phyloP scores from a whole-genome alignment of 192 early-diverging fungal genomes.

The Funneliformis mosseae region DNA sequence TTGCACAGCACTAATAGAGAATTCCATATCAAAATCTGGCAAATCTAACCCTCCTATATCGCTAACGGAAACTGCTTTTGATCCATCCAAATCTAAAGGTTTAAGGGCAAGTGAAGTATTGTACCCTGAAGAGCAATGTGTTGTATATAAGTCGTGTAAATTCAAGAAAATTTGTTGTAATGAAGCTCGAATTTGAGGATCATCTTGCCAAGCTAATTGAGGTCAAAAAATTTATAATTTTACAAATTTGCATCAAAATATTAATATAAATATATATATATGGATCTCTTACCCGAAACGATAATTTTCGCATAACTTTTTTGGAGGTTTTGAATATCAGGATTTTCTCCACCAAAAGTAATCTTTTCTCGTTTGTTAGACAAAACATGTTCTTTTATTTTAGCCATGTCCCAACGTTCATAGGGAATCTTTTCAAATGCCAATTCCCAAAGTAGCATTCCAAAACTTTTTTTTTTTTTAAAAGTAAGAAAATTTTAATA shows the following conservation, averaged over 20 bases:
- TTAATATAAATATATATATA: neutral
- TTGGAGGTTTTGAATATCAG: neutral
- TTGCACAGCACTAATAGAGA: neutral
- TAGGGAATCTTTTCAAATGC: slow-evolving; percentile 13
- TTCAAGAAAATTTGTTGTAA: neutral
- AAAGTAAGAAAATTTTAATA: neutral
- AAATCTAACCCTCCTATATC: neutral
- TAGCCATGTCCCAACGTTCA: neutral
- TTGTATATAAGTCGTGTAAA: neutral
- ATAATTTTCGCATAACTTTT: neutral
- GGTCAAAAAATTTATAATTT: neutral
- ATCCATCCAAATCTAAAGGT: neutral
- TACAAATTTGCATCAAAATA: neutral
- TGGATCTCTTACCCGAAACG: neutral
- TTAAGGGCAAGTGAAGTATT: neutral
- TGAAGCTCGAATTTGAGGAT: neutral
- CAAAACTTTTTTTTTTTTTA: neutral
- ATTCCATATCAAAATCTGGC: neutral
- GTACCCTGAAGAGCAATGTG: neutral
- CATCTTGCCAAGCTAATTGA: neutral
- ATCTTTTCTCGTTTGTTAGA: neutral
- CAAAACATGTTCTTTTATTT: slow-evolving; percentile 23
- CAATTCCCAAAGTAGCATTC: slow-evolving; percentile 12
- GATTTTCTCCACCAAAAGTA: neutral
- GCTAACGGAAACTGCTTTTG: neutral